Evolutionary conservation across 2,329 filamentous ascomycete genomes (phyloP), one percentile per base, ranked within the genome.

Genomic region (Cladosporium oxysporum): DNA sequence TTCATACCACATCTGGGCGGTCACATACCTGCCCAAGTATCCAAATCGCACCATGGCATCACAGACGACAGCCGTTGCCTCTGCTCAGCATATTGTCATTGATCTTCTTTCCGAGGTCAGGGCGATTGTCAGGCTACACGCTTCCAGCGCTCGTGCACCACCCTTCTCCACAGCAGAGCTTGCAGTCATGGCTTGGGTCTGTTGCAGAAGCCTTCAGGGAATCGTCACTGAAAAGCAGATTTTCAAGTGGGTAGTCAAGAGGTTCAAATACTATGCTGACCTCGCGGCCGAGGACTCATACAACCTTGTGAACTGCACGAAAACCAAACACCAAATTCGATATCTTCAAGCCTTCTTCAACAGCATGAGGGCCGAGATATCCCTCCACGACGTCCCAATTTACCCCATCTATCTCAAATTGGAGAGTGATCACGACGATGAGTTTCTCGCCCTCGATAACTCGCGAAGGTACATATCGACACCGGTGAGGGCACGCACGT

Each of bases 111-210:
- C 26, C 16, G 62, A 67, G 35, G 58, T 67, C 33, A 23, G 37
- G 23, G 66, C 18, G 7, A 4, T 47, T 14, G 59, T 66, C 59
- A 28, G 16, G 26, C 58, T 50, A 11, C 64, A 66, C 66, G 23
- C 8, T 2, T 1, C 16, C 14, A 8, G 28, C 29, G 18, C 44
- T 3, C 49, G 28, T 14, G 5, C 37, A 2, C 61, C 64, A 16
- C 60, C 61, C 12, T 26, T 47, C 26, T 29, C 58, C 21, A 47
- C 60, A 1, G 63, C 64, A 26, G 65, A 69, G 14, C 33, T 62
- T 26, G 31, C 31, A 4, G 58, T 68, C 33, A 64, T 67, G 58
- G 67, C 66, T 28, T 63, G 65, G n/a, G 44, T 33, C 53, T 35
- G 63, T n/a, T 14, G 26, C 10, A 26, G 33, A 31, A 65, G 44